These are phyloP conservation scores for Coleophoma crateriformis DNA, from an alignment of 2,329 filamentous ascomycete genomes.

Conservation along the genomic window DNA sequence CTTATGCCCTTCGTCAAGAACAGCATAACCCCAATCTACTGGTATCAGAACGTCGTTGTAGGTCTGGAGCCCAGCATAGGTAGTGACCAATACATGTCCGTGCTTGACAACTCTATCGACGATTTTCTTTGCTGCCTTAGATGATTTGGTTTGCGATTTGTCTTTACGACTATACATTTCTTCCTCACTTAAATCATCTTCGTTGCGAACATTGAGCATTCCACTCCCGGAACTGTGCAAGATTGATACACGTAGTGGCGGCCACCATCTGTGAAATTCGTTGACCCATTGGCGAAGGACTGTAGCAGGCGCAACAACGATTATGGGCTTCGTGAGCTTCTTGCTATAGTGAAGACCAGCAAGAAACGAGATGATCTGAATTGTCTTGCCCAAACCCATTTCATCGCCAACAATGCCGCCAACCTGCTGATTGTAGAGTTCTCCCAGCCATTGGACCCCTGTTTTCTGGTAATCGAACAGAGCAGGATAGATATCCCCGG, in stretches of 20 bases:
- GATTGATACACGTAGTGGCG: slow-evolving; percentile 93
- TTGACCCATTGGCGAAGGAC: slow-evolving; percentile 98
- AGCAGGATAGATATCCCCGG: slow-evolving; percentile 87
- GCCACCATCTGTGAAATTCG: slow-evolving; percentile 99
- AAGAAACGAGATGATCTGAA: slow-evolving; percentile 61
- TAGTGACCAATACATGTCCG: slow-evolving; percentile 91
- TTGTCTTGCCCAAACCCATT: slow-evolving; percentile 98
- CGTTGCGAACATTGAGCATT: slow-evolving; percentile 76
- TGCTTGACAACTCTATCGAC: slow-evolving; percentile 76
- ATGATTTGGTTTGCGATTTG: slow-evolving; percentile 44
- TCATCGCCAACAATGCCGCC: slow-evolving; percentile 96
- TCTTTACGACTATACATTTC: slow-evolving; percentile 36
- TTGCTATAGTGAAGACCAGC: slow-evolving; percentile 90
- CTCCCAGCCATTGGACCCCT: slow-evolving; percentile 92
- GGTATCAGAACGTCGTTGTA: slow-evolving; percentile 79
- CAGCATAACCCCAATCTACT: slow-evolving; percentile 86
- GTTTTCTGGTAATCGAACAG: slow-evolving; percentile 97
- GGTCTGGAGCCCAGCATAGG: slow-evolving; percentile 91
- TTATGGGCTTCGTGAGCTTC: slow-evolving; percentile 75
- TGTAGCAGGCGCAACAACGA: slow-evolving; percentile 90
- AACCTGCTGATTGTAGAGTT: slow-evolving; percentile 82
- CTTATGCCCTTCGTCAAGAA: slow-evolving; percentile 96
- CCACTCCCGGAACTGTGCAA: slow-evolving; percentile 93
- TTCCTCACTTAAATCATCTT: slow-evolving; percentile 52
- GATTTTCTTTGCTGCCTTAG: slow-evolving; percentile 70